phyloP scores from a whole-genome alignment of 2,329 filamentous ascomycete species.

The Drechslerella coelobrocha region DNA sequence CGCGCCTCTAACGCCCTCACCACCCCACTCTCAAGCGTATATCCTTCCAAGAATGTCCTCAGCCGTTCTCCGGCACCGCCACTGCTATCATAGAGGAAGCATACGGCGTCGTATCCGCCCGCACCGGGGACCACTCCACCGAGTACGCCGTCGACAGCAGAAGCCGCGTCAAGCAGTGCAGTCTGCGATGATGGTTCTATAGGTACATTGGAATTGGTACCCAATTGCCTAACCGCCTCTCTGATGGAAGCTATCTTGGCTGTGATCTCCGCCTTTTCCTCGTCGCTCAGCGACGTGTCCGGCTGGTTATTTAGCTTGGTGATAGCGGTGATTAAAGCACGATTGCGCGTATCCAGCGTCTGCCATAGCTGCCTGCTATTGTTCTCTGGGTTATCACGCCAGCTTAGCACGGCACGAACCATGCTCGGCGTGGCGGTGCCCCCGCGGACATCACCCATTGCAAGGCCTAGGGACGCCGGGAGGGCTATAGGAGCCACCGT shows the following conservation, averaged over 20 bases:
- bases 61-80: conserved; percentile 68
- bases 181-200: conserved; percentile 91
- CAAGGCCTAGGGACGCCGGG: conserved; percentile 74
- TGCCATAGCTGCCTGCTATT: conserved; percentile 77
- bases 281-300: conserved; percentile 7
- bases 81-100: conserved; percentile 78
- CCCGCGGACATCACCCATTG: conserved; percentile 96
- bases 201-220: conserved; percentile 74
- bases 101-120: conserved; percentile 89
- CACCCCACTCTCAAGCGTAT: conserved; percentile 65
- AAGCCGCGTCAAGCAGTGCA: conserved; percentile 77
- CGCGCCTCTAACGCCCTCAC: conserved; percentile 74
- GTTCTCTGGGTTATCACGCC: conserved; percentile 71
- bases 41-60: conserved; percentile 65
- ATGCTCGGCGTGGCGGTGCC: conserved; percentile 92
- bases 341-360: conserved; percentile 76
- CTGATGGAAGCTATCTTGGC: conserved; percentile 64
- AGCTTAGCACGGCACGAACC: conserved; percentile 88
- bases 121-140: conserved; percentile 93
- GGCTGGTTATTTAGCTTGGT: conserved; percentile 25
- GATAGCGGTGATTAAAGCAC: conserved; percentile 63
- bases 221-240: conserved; percentile 77
- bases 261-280: conserved; percentile 17
- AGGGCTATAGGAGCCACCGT: conserved; percentile 74
- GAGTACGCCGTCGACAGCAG: conserved; percentile 75